phyloP scores from a whole-genome alignment of 2,329 filamentous ascomycete species.

The Alternaria solani region DNA sequence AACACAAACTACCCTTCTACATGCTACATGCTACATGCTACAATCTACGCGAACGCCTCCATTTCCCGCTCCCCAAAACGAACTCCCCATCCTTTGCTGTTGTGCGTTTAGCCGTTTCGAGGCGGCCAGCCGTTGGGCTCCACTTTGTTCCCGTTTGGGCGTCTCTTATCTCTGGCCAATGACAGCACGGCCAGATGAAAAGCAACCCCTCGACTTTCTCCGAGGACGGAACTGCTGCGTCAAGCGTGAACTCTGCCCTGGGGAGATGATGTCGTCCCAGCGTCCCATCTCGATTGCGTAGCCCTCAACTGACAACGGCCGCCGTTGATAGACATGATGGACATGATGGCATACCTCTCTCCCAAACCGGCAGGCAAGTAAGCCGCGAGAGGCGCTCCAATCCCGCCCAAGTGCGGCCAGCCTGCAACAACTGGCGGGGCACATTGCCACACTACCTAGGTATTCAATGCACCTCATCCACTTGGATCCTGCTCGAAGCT shows the following conservation, averaged over 20 bases:
- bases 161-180: constrained; percentile 43
- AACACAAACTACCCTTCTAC: not conserved
- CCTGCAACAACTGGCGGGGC: constrained; percentile 20
- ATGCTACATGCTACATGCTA: not conserved
- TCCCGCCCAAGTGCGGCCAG: constrained; percentile 18
- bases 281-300: not conserved
- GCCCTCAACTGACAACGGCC: not conserved
- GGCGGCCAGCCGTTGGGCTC: constrained; percentile 19
- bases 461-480: constrained; percentile 6
- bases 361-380: constrained; percentile 2
- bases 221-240: constrained; percentile 24
- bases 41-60: constrained; percentile 6
- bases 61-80: constrained; percentile 3
- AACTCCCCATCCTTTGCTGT: not conserved
- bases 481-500: not conserved
- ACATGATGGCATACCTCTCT: not conserved
- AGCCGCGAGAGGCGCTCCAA: constrained; percentile 12
- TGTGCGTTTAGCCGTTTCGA: not conserved
- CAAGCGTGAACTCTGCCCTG: constrained; percentile 15
- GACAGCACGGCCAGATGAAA: not conserved
- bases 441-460: constrained; percentile 8
- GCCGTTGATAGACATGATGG: not conserved
- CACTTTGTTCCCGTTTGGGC: constrained; percentile 18
- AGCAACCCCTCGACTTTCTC: constrained; percentile 11
- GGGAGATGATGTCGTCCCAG: constrained; percentile 9